phyloP scores from a whole-genome alignment of 768 basidiomycete species.

The Leucogyrophana mollusca region DNA sequence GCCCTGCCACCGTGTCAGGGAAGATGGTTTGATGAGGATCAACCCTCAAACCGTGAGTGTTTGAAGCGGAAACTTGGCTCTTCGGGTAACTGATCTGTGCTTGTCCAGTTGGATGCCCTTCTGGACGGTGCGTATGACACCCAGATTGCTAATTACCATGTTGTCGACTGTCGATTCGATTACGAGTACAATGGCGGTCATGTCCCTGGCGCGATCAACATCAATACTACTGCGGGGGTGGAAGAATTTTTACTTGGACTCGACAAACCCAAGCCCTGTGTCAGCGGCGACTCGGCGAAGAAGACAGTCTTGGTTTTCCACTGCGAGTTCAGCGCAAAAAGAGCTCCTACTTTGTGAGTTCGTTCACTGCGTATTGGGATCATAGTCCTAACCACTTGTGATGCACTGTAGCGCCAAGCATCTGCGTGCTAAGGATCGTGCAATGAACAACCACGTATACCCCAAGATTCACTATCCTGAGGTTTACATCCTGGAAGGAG shows the following conservation, averaged over 20 bases:
- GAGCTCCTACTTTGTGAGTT: conserved; percentile 92
- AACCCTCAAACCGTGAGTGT: conserved; percentile 69
- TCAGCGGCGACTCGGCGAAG: conserved; percentile 68
- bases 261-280: conserved; percentile 61
- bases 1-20: conserved; percentile 90
- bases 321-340: conserved; percentile 95
- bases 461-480: conserved; percentile 95
- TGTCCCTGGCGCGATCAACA: conserved; percentile 87
- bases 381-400: conserved; percentile 6
- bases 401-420: conserved; percentile 75
- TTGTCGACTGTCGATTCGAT: conserved; percentile 97
- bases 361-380: neutral
- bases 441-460: conserved; percentile 84
- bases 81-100: conserved; percentile 6
- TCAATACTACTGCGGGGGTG: conserved; percentile 76
- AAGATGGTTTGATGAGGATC: conserved; percentile 95
- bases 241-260: conserved; percentile 77
- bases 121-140: conserved; percentile 71
- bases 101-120: conserved; percentile 67
- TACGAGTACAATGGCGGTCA: conserved; percentile 96
- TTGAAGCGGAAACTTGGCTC: neutral
- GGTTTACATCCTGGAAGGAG: conserved; percentile 95
- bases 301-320: conserved; percentile 95
- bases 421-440: conserved; percentile 86
- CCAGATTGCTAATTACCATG: conserved; percentile 64